phyloP scores from a whole-genome alignment of 352 stramenopile species.

The Peronospora destructor region DNA sequence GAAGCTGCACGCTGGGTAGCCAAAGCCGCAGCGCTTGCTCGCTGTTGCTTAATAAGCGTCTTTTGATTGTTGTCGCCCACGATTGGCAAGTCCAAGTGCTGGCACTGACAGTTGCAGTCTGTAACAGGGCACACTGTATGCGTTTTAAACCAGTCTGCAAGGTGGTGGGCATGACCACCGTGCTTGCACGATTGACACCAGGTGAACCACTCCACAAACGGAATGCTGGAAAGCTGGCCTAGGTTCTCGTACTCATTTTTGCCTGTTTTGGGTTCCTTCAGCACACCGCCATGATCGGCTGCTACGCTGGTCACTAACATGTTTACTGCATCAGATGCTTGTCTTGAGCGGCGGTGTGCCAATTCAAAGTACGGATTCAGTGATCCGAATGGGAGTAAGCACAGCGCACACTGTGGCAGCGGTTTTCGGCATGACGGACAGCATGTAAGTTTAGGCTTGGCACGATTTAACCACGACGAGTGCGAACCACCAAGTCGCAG shows the following conservation, averaged over 20 bases:
- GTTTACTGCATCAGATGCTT: slow-evolving; percentile 47
- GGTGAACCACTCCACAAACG: slow-evolving; percentile 93
- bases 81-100: slow-evolving; percentile 67
- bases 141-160: slow-evolving; percentile 90
- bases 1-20: slow-evolving; percentile 19
- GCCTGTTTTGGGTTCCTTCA: slow-evolving; percentile 45
- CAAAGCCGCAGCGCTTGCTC: slow-evolving; percentile 21
- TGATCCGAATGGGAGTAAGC: slow-evolving; percentile 88
- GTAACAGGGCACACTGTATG: slow-evolving; percentile 89
- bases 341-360: slow-evolving; percentile 67
- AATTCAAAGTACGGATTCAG: slow-evolving; percentile 95
- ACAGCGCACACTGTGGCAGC: slow-evolving; percentile 89
- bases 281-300: slow-evolving; percentile 26
- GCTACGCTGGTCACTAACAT: slow-evolving; percentile 26
- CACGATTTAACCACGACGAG: slow-evolving; percentile 84
- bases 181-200: slow-evolving; percentile 91
- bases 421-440: slow-evolving; percentile 90
- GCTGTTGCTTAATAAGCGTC: slow-evolving; percentile 33
- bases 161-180: slow-evolving; percentile 89
- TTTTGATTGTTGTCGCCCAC: slow-evolving; percentile 49
- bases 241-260: slow-evolving; percentile 81
- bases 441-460: slow-evolving; percentile 86
- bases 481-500: slow-evolving; percentile 85
- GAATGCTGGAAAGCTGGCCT: slow-evolving; percentile 86
- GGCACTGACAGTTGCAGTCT: slow-evolving; percentile 89